These are phyloP conservation scores for Ulmus americana DNA, from an alignment of 331 rosid species.

Conservation along the genomic window DNA sequence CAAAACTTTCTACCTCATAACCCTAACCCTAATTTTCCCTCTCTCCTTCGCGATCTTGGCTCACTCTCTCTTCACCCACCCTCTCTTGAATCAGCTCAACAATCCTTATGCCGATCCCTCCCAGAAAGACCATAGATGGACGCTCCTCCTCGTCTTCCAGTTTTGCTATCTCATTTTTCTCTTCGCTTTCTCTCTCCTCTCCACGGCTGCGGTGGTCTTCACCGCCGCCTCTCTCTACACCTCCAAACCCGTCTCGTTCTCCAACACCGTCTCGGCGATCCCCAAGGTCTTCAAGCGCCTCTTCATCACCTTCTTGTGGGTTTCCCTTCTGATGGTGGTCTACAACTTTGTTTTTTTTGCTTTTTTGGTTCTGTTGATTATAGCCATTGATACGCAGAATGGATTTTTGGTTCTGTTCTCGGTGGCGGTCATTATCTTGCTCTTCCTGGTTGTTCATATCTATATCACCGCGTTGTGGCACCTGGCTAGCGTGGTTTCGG, in stretches of 20 bases:
- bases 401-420: constrained; percentile 31
- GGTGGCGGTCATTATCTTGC: constrained; percentile 20
- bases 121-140: constrained; percentile 61
- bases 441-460: constrained; percentile 64
- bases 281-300: constrained; percentile 79
- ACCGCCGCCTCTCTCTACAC: constrained; percentile 92
- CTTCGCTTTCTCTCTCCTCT: constrained; percentile 82
- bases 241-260: constrained; percentile 69
- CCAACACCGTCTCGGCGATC: constrained; percentile 66
- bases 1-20: constrained; percentile 77
- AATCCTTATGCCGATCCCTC: constrained; percentile 48
- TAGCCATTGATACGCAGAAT: constrained; percentile 53
- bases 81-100: constrained; percentile 57
- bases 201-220: constrained; percentile 95
- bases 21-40: constrained; percentile 72
- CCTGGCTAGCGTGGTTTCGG: constrained; percentile 85
- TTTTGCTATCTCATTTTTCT: constrained; percentile 85
- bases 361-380: constrained; percentile 36
- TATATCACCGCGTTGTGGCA: constrained; percentile 91
- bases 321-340: constrained; percentile 58
- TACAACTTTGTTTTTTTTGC: constrained; percentile 52
- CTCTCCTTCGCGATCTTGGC: constrained; percentile 88
- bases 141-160: constrained; percentile 64
- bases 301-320: constrained; percentile 81
- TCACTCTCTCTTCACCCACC: constrained; percentile 94